Evolutionary conservation across 2,329 filamentous ascomycete species (phyloP).

Genomic region (Parastagonospora nodorum): DNA sequence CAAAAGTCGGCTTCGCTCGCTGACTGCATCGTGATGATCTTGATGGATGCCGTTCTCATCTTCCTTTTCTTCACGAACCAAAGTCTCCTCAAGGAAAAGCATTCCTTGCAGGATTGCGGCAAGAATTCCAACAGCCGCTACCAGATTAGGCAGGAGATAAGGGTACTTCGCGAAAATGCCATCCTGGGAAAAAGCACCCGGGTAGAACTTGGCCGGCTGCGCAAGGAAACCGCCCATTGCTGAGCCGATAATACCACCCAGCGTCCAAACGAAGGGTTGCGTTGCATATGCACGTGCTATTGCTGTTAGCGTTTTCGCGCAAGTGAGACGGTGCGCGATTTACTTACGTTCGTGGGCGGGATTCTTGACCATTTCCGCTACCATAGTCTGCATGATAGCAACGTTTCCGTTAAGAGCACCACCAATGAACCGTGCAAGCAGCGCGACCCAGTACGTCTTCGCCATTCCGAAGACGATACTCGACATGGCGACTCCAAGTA

Average conservation of each 20-base stretch:
- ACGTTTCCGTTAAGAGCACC: constrained; percentile 91
- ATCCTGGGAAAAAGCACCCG: constrained; percentile 68
- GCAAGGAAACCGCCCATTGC: constrained; percentile 88
- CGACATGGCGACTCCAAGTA: constrained; percentile 79
- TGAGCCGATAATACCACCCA: constrained; percentile 85
- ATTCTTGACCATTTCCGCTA: constrained; percentile 85
- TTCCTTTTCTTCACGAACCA: constrained; percentile 36
- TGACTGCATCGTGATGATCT: constrained; percentile 71
- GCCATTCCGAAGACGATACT: constrained; percentile 84
- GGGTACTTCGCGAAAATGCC: constrained; percentile 79
- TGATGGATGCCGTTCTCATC: constrained; percentile 42
- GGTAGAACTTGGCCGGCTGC: constrained; percentile 75
- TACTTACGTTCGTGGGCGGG: constrained; percentile 86
- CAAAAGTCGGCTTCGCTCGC: constrained; percentile 69
- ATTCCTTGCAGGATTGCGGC: constrained; percentile 80
- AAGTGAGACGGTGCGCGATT: background rate
- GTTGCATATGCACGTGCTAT: constrained; percentile 82
- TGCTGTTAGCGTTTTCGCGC: constrained; percentile 10
- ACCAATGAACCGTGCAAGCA: constrained; percentile 76
- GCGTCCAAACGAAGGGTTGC: constrained; percentile 92
- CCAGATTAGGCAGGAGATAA: constrained; percentile 85
- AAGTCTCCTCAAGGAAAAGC: constrained; percentile 80
- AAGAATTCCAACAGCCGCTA: constrained; percentile 77
- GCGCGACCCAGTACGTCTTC: constrained; percentile 80
- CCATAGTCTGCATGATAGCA: constrained; percentile 89